Evolutionary conservation across 371 early-diverging fungal genomes (phyloP), one percentile per base, ranked within the genome.

Genomic region (Mucor irregularis): DNA sequence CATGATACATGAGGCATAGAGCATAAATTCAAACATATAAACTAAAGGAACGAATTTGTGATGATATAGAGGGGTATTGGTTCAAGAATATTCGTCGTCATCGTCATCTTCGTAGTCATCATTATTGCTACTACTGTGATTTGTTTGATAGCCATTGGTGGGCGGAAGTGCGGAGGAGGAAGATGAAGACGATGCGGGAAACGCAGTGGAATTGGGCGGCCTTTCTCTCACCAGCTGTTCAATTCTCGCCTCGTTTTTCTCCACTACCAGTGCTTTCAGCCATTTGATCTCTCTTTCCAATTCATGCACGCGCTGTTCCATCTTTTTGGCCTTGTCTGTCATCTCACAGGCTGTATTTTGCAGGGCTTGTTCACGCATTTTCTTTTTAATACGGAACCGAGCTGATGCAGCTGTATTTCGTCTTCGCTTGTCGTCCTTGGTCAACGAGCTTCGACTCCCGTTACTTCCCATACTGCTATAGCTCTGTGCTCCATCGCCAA

Each of bases 361-460:
- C 14, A 96, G 71, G 8, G 83, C 88, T 78, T 92, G 88, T 68
- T 96, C 96, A 37, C 89, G 83, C 59, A 81, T 58, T 63, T 92
- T 92, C 69, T 96, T 97, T 79, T 94, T 94, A 44, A 91, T 84
- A 3, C 98, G 87, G 81, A 97, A 97, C 17, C 98, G 81, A 6
- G 96, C 96, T 0, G 93, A 93, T 0, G 98, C 98, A 2, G 90
- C 94, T 0, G 96, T 97, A 79, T 97, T 97, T 25, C 96, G 78
- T 16, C 88, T 73, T 88, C 97, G 84, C 70, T 95, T 95, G 67
- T 94, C 95, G 34, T 87, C 89, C 33, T 84, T 84, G 24, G 87
- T 55, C 13, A 71, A 38, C 2, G 59, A 53, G 3, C 24, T 30
- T 5, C 22, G 26, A 14, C 44, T 49, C 9, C 49, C n/a, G 8